These are phyloP conservation scores for Eucalyptus polybractea DNA, from an alignment of 345 rosid species.

Conservation along the genomic window DNA sequence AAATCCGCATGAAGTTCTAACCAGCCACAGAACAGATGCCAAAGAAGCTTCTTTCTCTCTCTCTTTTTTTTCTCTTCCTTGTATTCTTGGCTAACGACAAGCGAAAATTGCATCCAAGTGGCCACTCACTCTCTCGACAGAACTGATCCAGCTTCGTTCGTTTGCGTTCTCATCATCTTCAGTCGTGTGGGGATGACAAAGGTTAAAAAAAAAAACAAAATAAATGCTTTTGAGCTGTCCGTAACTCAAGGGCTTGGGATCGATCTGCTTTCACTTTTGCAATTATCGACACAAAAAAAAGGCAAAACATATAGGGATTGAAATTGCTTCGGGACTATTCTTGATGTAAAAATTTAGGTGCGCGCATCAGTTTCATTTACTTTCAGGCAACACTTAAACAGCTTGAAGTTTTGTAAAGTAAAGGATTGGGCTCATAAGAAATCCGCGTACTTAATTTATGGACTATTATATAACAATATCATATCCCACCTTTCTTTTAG, in stretches of 20 bases:
- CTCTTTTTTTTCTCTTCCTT: no score
- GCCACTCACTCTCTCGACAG: background rate
- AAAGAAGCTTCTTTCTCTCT: background rate
- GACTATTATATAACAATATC: background rate
- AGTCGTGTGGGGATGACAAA: background rate
- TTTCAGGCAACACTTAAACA: background rate
- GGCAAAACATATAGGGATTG: background rate
- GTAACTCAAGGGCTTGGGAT: background rate
- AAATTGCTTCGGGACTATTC: background rate
- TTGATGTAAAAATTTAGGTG: background rate
- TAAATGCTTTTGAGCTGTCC: background rate
- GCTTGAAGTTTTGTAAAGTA: background rate
- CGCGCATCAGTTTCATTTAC: background rate
- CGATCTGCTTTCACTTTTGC: background rate
- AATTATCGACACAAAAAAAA: background rate
- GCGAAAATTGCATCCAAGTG: background rate
- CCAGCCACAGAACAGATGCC: background rate
- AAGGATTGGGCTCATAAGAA: background rate
- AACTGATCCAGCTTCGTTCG: background rate
- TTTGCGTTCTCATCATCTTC: background rate
- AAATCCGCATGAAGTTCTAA: background rate
- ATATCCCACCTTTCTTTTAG: accelerated
- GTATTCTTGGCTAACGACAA: background rate
- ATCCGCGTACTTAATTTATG: background rate
- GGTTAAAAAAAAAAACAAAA: no score